phyloP scores from a whole-genome alignment of 306 rosid genomes.

The Quercus berberidifolia region DNA sequence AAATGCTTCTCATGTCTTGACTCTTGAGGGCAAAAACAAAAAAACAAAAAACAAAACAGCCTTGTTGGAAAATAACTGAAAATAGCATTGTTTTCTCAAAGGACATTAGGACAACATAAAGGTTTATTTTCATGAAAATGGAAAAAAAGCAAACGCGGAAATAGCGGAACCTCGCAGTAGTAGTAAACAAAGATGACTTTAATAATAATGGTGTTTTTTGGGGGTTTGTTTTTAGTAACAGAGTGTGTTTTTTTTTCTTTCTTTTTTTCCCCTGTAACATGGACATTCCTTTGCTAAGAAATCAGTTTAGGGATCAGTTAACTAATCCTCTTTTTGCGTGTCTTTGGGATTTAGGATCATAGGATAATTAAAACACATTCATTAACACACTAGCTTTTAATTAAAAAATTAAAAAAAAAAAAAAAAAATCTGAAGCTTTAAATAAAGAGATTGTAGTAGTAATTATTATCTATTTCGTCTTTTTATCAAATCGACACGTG shows the following conservation, averaged over 20 bases:
- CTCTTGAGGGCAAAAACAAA: too few relatives aligned
- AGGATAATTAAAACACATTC: neutral
- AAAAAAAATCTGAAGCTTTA: neutral
- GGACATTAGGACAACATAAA: neutral
- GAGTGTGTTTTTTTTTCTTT: neutral
- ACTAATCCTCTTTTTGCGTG: constrained; percentile 42
- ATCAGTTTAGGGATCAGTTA: constrained; percentile 95
- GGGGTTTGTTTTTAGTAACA: neutral
- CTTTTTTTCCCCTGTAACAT: constrained; percentile 14
- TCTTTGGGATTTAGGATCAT: neutral
- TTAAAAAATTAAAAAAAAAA: neutral
- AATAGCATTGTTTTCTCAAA: neutral
- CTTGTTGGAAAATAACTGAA: too few relatives aligned
- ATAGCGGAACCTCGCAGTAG: constrained; percentile 3
- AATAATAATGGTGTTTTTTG: neutral
- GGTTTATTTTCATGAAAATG: neutral
- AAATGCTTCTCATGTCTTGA: too few relatives aligned
- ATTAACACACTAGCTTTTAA: neutral
- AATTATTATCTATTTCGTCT: neutral
- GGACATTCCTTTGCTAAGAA: constrained; percentile 65
- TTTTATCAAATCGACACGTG: constrained; percentile 32
- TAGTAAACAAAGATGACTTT: neutral
- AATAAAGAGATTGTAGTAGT: neutral
- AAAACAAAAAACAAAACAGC: too few relatives aligned
- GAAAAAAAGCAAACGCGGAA: constrained; percentile 12